Base-by-base conservation (phyloP, 1,139 yeast species). In the Sugiyamaella novakii region DNA sequence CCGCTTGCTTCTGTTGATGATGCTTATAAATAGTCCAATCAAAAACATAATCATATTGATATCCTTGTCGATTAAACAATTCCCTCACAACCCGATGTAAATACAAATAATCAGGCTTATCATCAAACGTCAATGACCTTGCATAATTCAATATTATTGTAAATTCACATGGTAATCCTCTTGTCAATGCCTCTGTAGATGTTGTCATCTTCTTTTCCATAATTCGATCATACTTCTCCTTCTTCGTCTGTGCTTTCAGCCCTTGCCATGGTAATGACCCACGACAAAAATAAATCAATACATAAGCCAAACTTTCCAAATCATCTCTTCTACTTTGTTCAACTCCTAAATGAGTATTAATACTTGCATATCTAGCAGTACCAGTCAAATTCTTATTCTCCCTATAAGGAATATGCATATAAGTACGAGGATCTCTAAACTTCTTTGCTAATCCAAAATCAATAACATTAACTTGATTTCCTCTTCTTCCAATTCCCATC, bases 251-350 rank as follows among this genome's bases (percentile, higher is more conserved):
- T 28, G 98, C 98, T 69, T 89, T 89, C 62, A 92, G 80, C 11
- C 98, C 98, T 73, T 92, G 98, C 98, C 98, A 92, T 47, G 98
- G 98, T 64, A 92, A 76, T 18, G 94, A 87, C 34, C 98, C 98
- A 56, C 96, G 81, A 68, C 95, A 83, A 68, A 92, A 92, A 72
- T 92, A 92, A 62, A 92, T 88, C 64, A 92, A 80, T 38, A 92
- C 98, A 68, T 92, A 92, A 35, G 98, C 98, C 68, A 92, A 78
- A 58, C 95, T 84, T 72, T 92, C 98, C 71, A 92, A 80, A 69
- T 92, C 98, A 69, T 92, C 98, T 67, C 98, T 81, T 71, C 98
- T 83, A 54, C 89, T 83, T 70, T 92, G 98, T 70, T 92, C 98
- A 61, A 92, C 87, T 46, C 98, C 98, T 66, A 92, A 77, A 72